Evolutionary conservation across 257 asterid genomes (phyloP), one percentile per base, ranked within the genome.

Genomic region (Anisodus tanguticus): DNA sequence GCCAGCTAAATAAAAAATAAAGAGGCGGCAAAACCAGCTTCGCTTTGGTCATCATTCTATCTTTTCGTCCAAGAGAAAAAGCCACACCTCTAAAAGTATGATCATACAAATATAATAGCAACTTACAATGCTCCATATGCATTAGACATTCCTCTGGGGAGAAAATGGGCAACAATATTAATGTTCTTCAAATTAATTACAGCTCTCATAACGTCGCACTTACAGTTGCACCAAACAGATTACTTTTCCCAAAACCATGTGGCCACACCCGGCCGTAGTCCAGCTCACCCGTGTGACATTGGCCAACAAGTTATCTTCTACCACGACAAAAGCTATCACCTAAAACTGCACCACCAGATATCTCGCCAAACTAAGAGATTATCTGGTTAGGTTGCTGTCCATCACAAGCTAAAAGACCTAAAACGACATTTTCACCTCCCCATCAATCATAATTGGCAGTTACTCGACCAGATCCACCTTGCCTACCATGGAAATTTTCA

Each of bases 401-500:
- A 26, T 47, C 80, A 77, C 67, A 79, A 83, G 83, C 80, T 74
- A 68, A 84, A 80, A 85, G 62, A 84, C 70, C 83, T 66, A 89
- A 79, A 80, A 39, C 84, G 83, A 86, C 69, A 81, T 79, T 67
- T 69, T 72, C 80, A 86, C 88, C 85, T 74, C 84, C 79, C 85
- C 66, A 87, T 91, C 89, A 91, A 57, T 89, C 90, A 84, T 81
- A 83, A 87, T 86, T 88, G 76, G 94, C 86, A 71, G 85, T 89
- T 43, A 85, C 88, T 83, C 86, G 87, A 67, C 62, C 79, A 78
- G 87, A 80, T 78, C 93, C 91, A 84, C 88, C 88, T 85, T 86
- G 91, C 80, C 93, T 87, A 84, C 90, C 88, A 90, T 89, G 85
- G 77, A 72, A 88, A 85, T 91, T 88, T 53, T 97, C 88, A 63